Percentiles rank a stretch among this genome's conserved stretches.
phyloP scores from a whole-genome alignment of 2,329 filamentous ascomycete genomes.

The Apiospora kogelbergensis region DNA sequence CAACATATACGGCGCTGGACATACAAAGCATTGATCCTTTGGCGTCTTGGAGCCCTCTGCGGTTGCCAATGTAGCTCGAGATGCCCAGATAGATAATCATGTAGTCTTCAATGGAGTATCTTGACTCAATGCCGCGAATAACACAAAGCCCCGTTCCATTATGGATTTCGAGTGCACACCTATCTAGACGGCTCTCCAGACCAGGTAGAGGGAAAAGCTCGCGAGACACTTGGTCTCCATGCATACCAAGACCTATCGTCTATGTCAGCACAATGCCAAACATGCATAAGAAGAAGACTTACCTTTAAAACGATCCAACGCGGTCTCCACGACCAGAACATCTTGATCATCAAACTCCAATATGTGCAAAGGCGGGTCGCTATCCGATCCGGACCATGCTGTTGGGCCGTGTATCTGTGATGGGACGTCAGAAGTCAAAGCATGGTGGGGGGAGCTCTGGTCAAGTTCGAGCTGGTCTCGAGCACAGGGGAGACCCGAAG shows the following conservation, averaged over 20 bases:
- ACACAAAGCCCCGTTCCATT: slow-evolving; percentile 51
- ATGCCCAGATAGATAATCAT: slow-evolving; percentile 56
- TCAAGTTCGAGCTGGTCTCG: not conserved
- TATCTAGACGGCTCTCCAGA: slow-evolving; percentile 34
- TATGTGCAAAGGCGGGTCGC: slow-evolving; percentile 8
- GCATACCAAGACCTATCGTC: slow-evolving; percentile 30
- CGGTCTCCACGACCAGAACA: slow-evolving; percentile 24
- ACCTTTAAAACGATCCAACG: slow-evolving; percentile 27
- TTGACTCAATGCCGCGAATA: slow-evolving; percentile 50
- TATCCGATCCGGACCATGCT: slow-evolving; percentile 21
- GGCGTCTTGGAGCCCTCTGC: slow-evolving; percentile 50
- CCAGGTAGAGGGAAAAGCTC: slow-evolving; percentile 42
- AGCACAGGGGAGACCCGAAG: not conserved
- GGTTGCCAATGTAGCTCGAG: slow-evolving; percentile 54
- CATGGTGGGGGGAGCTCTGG: not conserved
- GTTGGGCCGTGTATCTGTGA: slow-evolving; percentile 17
- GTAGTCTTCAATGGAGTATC: slow-evolving; percentile 53
- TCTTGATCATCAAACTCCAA: slow-evolving; percentile 21
- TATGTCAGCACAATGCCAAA: slow-evolving; percentile 17
- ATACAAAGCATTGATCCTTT: slow-evolving; percentile 48
- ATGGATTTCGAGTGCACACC: slow-evolving; percentile 37
- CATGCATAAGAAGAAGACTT: slow-evolving; percentile 13
- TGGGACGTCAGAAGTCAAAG: slow-evolving; percentile 13
- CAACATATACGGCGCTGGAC: slow-evolving; percentile 16
- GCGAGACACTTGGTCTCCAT: slow-evolving; percentile 35